phyloP scores from a whole-genome alignment of 768 basidiomycete genomes.

The Leccinum subgranulosum region DNA sequence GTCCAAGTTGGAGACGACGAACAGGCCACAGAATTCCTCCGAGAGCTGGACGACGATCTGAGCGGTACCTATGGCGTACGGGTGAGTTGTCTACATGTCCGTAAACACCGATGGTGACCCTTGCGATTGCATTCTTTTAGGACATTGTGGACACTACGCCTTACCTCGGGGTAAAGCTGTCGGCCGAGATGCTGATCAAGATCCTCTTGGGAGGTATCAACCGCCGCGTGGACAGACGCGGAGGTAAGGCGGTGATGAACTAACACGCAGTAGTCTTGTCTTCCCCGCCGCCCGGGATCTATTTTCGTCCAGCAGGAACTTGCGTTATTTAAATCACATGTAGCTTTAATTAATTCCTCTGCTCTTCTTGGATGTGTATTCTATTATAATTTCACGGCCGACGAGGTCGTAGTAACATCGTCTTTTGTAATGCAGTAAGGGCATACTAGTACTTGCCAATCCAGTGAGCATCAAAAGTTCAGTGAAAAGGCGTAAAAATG shows the following conservation, averaged over 20 bases:
- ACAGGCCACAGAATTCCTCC: slow-evolving; percentile 41
- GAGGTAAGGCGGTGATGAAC: slow-evolving; percentile 24
- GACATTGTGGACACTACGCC: slow-evolving; percentile 75
- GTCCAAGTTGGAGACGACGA: slow-evolving; percentile 60
- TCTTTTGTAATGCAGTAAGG: background rate
- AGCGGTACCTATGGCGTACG: slow-evolving; percentile 39
- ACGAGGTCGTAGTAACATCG: background rate
- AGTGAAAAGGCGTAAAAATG: too few species aligned
- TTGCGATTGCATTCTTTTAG: slow-evolving; percentile 20
- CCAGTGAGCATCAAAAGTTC: too few species aligned
- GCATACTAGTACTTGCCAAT: background rate
- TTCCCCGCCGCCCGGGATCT: background rate
- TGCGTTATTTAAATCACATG: background rate
- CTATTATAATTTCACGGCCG: background rate
- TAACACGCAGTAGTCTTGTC: background rate
- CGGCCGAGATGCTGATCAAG: slow-evolving; percentile 52
- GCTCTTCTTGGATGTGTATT: background rate
- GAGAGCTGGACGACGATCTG: slow-evolving; percentile 58
- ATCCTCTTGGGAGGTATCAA: slow-evolving; percentile 67
- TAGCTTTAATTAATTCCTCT: background rate
- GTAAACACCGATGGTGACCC: background rate
- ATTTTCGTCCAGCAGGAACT: background rate
- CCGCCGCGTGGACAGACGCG: slow-evolving; percentile 43
- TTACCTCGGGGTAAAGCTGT: slow-evolving; percentile 42
- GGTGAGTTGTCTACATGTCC: slow-evolving; percentile 27